A percentile compares a stretch with the other conserved stretches of the same genome.
Evolutionary conservation across 1,284 basidiomycete genomes (phyloP).

Genomic region (Somion occarium): DNA sequence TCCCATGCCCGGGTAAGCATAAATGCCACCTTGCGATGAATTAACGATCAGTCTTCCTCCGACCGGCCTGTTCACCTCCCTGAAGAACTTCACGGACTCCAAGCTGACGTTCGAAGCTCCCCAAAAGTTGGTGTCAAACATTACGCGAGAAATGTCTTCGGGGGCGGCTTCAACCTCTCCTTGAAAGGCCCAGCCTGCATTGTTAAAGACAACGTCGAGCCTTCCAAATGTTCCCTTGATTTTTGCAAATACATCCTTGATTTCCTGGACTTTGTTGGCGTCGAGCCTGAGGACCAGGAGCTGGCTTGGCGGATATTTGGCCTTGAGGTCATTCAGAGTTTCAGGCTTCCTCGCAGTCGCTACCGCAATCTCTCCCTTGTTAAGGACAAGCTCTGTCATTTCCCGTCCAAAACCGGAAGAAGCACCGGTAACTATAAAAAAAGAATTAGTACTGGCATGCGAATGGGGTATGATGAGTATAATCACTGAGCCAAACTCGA

Average conservation of each 20-base stretch:
- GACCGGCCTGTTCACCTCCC: conserved; percentile 32
- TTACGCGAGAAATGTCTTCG: conserved; percentile 23
- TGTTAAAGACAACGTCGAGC: conserved; percentile 41
- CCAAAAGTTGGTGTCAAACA: conserved; percentile 37
- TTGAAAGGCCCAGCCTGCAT: conserved; percentile 28
- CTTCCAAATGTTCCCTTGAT: conserved; percentile 33
- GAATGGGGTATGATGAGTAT: background rate
- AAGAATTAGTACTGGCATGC: background rate
- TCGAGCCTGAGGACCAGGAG: conserved; percentile 37
- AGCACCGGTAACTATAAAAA: conserved; percentile 25
- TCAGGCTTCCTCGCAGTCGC: conserved; percentile 27
- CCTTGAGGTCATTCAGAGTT: conserved; percentile 18
- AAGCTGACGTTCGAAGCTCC: conserved; percentile 29
- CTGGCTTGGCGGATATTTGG: conserved; percentile 13
- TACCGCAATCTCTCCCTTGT: conserved; percentile 26
- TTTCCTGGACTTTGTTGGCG: conserved; percentile 28
- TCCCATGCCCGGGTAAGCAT: conserved; percentile 18
- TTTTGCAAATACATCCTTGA: conserved; percentile 29
- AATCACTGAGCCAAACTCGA: conserved; percentile 12
- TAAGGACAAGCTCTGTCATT: conserved; percentile 23
- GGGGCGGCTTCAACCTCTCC: conserved; percentile 33
- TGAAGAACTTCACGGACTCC: conserved; percentile 32
- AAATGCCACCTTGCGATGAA: conserved; percentile 24
- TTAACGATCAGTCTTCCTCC: conserved; percentile 32
- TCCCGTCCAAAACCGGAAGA: conserved; percentile 29